Percentiles rank a stretch among this genome's conserved stretches.
These are phyloP conservation scores for Trypanosoma avium DNA, from an alignment of 208 protist genomes.

Conservation along the genomic window DNA sequence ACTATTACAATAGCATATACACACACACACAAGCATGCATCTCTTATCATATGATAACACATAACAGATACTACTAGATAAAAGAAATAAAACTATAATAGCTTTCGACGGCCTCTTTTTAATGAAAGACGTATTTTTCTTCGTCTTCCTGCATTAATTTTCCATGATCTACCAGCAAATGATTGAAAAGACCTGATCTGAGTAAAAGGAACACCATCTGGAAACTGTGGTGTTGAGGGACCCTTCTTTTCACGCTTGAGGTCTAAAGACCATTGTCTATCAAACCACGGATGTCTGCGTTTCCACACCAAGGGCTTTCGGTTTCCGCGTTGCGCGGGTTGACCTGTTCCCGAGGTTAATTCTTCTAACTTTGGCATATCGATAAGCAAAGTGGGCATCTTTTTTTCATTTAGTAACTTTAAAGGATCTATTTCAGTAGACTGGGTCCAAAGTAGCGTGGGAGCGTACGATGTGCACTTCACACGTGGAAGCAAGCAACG, in stretches of 20 bases:
- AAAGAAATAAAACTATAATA: slow-evolving; percentile 46
- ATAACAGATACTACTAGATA: neutral
- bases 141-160: slow-evolving; percentile 85
- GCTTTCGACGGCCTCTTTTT: slow-evolving; percentile 83
- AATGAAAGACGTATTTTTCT: slow-evolving; percentile 87
- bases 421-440: neutral
- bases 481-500: slow-evolving; percentile 47
- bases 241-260: slow-evolving; percentile 80
- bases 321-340: slow-evolving; percentile 79
- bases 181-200: slow-evolving; percentile 87
- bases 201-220: slow-evolving; percentile 84
- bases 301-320: slow-evolving; percentile 86
- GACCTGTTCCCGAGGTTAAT: slow-evolving; percentile 71
- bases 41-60: too few species aligned
- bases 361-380: slow-evolving; percentile 47
- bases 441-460: too few species aligned
- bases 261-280: slow-evolving; percentile 86
- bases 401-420: slow-evolving; percentile 32
- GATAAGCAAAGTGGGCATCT: slow-evolving; percentile 75
- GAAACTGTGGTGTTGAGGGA: slow-evolving; percentile 81
- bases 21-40: too few species aligned
- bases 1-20: too few species aligned
- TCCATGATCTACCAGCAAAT: slow-evolving; percentile 81
- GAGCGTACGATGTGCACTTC: slow-evolving; percentile 53
- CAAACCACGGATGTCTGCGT: slow-evolving; percentile 90